Base-by-base conservation (phyloP, 345 rosid species). In the Ceriops tagal region DNA sequence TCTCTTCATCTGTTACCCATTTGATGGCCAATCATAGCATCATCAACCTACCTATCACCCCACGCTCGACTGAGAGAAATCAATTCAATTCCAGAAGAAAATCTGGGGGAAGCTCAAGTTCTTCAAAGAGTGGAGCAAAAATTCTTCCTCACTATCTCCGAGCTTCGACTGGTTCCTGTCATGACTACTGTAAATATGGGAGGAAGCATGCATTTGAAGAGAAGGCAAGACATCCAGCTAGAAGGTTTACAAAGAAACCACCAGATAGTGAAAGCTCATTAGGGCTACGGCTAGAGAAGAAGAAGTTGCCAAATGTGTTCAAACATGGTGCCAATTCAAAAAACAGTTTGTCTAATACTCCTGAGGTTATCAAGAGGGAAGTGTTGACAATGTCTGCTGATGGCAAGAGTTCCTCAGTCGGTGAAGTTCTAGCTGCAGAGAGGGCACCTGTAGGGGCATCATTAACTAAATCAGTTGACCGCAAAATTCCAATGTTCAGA, bases 121-220 rank as follows among this genome's bases (percentile, higher is more conserved):
- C 78, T 62, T 31, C 76, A 32, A 69, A 73, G 62, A 70, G 66
- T 15, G 70, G 73, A 67, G 89, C 84, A 65, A 83, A 83, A 0
- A 24, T 72, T 70, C 58, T 88, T 66, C 92, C 96, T 53, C 81
- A 69, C 68, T 87, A 92, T 65, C 90, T 90, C 61, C 85, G 85
- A 74, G 88, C 92, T 77, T 80, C 93, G 10, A 81, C 88, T 46
- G 90, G 84, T 67, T 92, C 98, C 27, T 87, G 98, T 80, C 98
- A 90, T 69, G 98, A 92, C 79, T 76, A 68, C 47, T 92, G 98
- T 77, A 92, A 92, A 74, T 90, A 77, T 64, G 97, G 97, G 66
- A 80, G 66, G 69, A 81, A 73, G 61, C 83, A 86, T 63, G 88
- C 64, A 65, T 66, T 61, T 30, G 85, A 87, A 77, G 76, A 78